phyloP scores from a whole-genome alignment of 2,329 filamentous ascomycete genomes.

The Erysiphe pulchra region DNA sequence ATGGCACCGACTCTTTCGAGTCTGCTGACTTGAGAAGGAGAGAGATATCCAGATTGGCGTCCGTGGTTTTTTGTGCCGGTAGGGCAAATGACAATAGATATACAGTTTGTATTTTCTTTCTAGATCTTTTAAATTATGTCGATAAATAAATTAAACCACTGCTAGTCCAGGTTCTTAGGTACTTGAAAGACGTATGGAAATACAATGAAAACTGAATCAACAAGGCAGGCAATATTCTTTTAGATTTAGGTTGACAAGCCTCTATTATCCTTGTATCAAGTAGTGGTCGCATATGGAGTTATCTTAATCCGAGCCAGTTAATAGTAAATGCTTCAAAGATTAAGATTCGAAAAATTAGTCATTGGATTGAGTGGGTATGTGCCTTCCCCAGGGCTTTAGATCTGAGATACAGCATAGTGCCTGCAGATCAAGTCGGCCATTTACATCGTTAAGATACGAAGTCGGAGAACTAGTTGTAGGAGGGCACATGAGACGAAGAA shows the following conservation, averaged over 20 bases:
- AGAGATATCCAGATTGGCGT: conserved; percentile 84
- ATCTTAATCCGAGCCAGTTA: not conserved
- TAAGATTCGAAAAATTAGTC: conserved; percentile 11
- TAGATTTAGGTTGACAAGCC: conserved; percentile 10
- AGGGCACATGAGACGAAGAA: conserved; percentile 16
- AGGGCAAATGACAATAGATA: conserved; percentile 6
- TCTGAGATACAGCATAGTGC: conserved; percentile 16
- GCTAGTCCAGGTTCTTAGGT: conserved; percentile 4
- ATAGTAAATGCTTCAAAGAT: not conserved
- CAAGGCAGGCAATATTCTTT: conserved; percentile 6
- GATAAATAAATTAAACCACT: conserved; percentile 2
- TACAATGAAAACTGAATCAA: conserved; percentile 3
- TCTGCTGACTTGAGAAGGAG: conserved; percentile 55
- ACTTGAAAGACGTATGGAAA: conserved; percentile 1
- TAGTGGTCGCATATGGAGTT: conserved; percentile 2
- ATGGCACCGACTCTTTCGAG: conserved; percentile 41
- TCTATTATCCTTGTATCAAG: conserved; percentile 4
- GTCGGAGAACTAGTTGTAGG: conserved; percentile 15
- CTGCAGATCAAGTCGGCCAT: conserved; percentile 16
- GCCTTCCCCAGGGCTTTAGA: conserved; percentile 14
- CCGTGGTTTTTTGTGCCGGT: conserved; percentile 12
- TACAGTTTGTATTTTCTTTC: not conserved
- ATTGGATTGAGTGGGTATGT: conserved; percentile 12
- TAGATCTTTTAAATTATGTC: not conserved
- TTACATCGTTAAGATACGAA: conserved; percentile 20